phyloP scores from a whole-genome alignment of 306 rosid species.

The Cyclanthera cordifolia region DNA sequence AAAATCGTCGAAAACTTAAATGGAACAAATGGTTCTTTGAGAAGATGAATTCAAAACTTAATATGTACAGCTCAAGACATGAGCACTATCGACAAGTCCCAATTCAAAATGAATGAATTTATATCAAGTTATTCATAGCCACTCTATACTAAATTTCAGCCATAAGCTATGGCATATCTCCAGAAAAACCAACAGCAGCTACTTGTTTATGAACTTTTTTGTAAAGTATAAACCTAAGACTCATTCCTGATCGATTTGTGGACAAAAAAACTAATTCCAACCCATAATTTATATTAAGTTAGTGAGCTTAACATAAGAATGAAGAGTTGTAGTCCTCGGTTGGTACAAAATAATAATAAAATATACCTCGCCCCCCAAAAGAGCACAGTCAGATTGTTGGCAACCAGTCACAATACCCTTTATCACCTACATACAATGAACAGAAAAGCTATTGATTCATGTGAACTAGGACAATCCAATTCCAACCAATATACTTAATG shows the following conservation, averaged over 20 bases:
- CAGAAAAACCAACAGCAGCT: neutral
- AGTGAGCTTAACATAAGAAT: neutral
- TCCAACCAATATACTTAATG: neutral
- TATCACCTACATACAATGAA: slow-evolving; percentile 41
- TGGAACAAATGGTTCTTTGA: neutral
- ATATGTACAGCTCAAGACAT: neutral
- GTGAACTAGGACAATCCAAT: neutral
- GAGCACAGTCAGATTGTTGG: slow-evolving; percentile 72
- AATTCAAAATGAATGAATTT: neutral
- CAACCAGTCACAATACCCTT: slow-evolving; percentile 89
- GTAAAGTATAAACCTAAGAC: neutral
- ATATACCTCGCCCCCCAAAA: slow-evolving; percentile 94
- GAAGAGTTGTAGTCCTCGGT: neutral
- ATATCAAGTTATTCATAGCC: neutral
- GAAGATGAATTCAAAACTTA: neutral
- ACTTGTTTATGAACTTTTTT: neutral
- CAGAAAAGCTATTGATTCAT: neutral
- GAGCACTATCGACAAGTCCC: neutral
- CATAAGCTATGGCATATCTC: neutral
- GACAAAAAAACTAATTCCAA: neutral
- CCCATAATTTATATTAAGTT: neutral
- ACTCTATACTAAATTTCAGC: neutral
- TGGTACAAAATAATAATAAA: neutral
- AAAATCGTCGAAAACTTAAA: neutral
- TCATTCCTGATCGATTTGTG: neutral